Percentiles rank a stretch among this genome's conserved stretches.
Conservation (phyloP, 441 rosid species). For the Pelargonium cotyledonis region DNA sequence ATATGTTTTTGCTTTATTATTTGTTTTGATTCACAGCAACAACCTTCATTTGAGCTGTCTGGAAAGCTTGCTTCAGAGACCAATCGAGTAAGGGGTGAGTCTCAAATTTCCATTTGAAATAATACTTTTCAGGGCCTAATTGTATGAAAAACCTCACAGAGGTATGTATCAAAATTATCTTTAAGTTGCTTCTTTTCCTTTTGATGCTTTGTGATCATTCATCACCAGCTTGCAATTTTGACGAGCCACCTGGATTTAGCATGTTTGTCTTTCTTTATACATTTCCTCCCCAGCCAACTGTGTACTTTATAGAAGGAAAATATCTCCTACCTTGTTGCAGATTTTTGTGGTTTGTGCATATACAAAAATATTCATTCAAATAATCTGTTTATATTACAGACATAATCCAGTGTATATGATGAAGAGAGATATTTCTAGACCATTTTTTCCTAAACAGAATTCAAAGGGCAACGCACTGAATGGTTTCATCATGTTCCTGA, state of each 20-base stretch:
- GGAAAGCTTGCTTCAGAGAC: slow-evolving; percentile 98
- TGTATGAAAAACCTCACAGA: not conserved
- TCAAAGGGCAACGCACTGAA: too few relatives aligned
- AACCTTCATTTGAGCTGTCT: slow-evolving; percentile 88
- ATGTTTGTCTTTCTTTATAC: not conserved
- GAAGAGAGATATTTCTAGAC: too few relatives aligned
- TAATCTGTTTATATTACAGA: not conserved
- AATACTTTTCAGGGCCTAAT: not conserved
- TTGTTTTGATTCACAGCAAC: slow-evolving; percentile 44
- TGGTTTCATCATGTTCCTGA: too few relatives aligned
- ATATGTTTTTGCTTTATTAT: not conserved
- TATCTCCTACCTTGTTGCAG: not conserved
- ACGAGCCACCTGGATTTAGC: too few relatives aligned
- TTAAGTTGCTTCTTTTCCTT: not conserved
- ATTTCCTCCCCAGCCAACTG: not conserved
- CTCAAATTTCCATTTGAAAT: not conserved
- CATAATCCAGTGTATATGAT: too few relatives aligned
- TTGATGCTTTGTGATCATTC: not conserved
- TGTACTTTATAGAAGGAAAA: not conserved
- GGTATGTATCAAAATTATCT: not conserved
- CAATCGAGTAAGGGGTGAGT: slow-evolving; percentile 75
- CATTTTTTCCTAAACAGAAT: too few relatives aligned
- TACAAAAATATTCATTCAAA: not conserved
- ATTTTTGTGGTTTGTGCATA: not conserved
- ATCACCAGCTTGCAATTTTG: too few relatives aligned